Base-by-base conservation (phyloP, 2,329 filamentous ascomycete genomes). In the Fusarium circinatum region DNA sequence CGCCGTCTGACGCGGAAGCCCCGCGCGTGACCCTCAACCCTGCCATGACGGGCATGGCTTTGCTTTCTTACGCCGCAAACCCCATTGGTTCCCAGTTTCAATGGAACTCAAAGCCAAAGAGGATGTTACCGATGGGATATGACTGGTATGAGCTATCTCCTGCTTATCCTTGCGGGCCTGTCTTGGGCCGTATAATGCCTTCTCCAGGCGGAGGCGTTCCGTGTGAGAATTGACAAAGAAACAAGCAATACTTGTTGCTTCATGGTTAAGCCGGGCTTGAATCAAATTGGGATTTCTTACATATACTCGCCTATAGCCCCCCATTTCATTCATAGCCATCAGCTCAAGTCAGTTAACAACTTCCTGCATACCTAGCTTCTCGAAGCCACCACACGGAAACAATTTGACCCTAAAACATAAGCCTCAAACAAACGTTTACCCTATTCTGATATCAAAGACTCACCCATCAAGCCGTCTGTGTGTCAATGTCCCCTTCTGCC, bases 401-500 rank as follows among this genome's bases (percentile, higher is more conserved):
- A 39, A 57, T 70, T 48, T 55, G 54, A 60, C 58, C 63, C 61
- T 47, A 66, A 63, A 55, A 42, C 26, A 26, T 44, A 75, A 70
- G 47, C 47, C 60, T 73, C 54, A 48, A 58, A 48, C 47, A 68
- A 52, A 36, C 45, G 39, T 47, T 54, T 39, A 49, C 51, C 36
- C 49, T 60, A 57, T 65, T 55, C 60, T 60, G 58, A 65, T 62
- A 64, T 54, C 45, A 60, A 68, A 62, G 61, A 51, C 52, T 71
- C 42, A 55, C 45, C 42, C 62, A 73, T 67, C 55, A 48, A 45
- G 39, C 62, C 62, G 51, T 72, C 68, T 77, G 76, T 73, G 76
- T 79, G 77, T 72, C 76, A 80, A 91, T 91, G 89, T 86, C 89
- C 74, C 89, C 90, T 71, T 89, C 89, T 75, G 89, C 89, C 68